A percentile compares a stretch with the other conserved stretches of the same genome.
These are phyloP conservation scores for Saraca asoca DNA, from an alignment of 331 rosid species.

Conservation along the genomic window DNA sequence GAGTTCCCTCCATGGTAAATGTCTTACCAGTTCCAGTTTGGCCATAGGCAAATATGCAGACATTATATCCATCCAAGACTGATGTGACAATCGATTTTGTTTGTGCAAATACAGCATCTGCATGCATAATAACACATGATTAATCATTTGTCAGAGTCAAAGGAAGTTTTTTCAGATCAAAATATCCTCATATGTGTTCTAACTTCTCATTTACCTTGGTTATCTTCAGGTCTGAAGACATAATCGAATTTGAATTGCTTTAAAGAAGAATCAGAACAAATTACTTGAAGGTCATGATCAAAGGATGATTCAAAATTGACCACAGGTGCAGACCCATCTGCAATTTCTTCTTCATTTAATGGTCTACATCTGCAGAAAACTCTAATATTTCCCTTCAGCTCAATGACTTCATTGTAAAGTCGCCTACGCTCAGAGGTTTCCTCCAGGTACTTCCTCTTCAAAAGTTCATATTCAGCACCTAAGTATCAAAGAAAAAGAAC, in stretches of 20 bases:
- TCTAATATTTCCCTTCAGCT: slow-evolving; percentile 88
- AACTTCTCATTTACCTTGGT: slow-evolving; percentile 62
- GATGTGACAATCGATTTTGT: slow-evolving; percentile 85
- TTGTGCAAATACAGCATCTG: slow-evolving; percentile 80
- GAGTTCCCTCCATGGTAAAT: slow-evolving; percentile 95
- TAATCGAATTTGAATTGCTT: slow-evolving; percentile 89
- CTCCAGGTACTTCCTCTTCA: slow-evolving; percentile 67
- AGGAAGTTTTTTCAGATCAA: slow-evolving; percentile 2
- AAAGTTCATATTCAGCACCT: slow-evolving; percentile 75
- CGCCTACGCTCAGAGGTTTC: slow-evolving; percentile 76
- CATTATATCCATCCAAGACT: slow-evolving; percentile 92
- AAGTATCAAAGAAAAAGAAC: slow-evolving; percentile 24
- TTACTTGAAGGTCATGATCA: slow-evolving; percentile 80
- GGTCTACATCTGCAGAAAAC: slow-evolving; percentile 99
- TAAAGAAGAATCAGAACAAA: slow-evolving; percentile 78
- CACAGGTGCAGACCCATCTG: slow-evolving; percentile 55
- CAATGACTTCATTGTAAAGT: slow-evolving; percentile 88
- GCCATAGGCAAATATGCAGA: slow-evolving; percentile 96
- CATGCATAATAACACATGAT: slow-evolving; percentile 28
- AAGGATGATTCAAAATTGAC: slow-evolving; percentile 69
- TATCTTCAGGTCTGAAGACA: slow-evolving; percentile 76
- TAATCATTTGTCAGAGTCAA: slow-evolving; percentile 11
- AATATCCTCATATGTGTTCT: slow-evolving; percentile 19
- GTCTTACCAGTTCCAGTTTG: slow-evolving; percentile 99
- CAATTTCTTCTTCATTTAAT: slow-evolving; percentile 58